Conservation (phyloP, 768 basidiomycete genomes). For the Trametes coccinea region DNA sequence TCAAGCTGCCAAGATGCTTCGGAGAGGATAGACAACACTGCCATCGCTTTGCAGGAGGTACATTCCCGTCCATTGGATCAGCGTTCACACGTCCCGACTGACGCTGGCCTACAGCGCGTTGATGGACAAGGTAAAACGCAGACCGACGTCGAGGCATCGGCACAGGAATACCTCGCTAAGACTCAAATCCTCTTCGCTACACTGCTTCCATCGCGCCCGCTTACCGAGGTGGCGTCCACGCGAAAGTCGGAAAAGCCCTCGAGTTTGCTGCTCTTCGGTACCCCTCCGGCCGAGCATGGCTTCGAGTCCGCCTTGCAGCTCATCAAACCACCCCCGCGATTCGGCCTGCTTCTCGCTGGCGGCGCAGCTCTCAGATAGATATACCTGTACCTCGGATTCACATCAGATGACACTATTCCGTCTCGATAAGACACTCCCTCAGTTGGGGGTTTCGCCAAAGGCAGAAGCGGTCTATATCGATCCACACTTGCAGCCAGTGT, state of each 20-base stretch:
- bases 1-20: not conserved
- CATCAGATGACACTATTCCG: not conserved
- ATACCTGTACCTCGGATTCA: not conserved
- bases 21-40: slow-evolving; percentile 2
- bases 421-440: not conserved
- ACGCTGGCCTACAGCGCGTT: not conserved
- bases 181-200: slow-evolving; percentile 64
- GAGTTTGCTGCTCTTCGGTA: slow-evolving; percentile 52
- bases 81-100: not conserved
- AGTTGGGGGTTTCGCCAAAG: not conserved
- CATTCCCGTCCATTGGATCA: not conserved
- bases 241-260: slow-evolving; percentile 31
- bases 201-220: slow-evolving; percentile 47
- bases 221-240: not conserved
- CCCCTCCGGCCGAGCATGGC: slow-evolving; percentile 51
- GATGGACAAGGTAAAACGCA: not conserved
- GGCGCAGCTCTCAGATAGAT: slow-evolving; percentile 35
- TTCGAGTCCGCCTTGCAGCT: slow-evolving; percentile 62
- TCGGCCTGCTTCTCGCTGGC: slow-evolving; percentile 71
- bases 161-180: slow-evolving; percentile 49
- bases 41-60: slow-evolving; percentile 9
- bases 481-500: too few relatives aligned
- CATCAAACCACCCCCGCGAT: slow-evolving; percentile 71
- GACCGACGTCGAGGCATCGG: not conserved
- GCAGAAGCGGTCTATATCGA: too few relatives aligned